These are phyloP conservation scores for Leccinum uliginosum DNA, from an alignment of 768 basidiomycete species.

Conservation along the genomic window DNA sequence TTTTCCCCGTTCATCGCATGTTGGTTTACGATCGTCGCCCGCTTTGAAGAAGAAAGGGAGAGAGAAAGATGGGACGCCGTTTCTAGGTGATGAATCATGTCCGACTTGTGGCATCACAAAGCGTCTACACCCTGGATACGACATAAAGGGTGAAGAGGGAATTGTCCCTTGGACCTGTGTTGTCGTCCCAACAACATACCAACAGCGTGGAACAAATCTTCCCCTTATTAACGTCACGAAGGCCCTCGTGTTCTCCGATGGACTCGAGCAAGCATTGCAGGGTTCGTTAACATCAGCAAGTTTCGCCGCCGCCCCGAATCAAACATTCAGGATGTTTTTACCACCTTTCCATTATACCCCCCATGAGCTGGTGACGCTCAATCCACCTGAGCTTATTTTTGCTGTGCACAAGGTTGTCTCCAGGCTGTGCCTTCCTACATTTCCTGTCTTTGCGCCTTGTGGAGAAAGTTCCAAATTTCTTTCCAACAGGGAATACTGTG, in stretches of 20 bases:
- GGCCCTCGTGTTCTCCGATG: conserved; percentile 12
- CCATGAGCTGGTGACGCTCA: conserved; percentile 19
- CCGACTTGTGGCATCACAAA: conserved; percentile 28
- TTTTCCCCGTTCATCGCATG: conserved; percentile 31
- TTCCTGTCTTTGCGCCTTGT: conserved; percentile 10
- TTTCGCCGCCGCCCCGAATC: neutral
- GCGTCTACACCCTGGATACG: conserved; percentile 23
- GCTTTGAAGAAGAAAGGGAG: conserved; percentile 25
- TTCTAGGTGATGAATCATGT: conserved; percentile 22
- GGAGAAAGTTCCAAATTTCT: conserved; percentile 9
- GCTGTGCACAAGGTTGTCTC: conserved; percentile 23
- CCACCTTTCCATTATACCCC: conserved; percentile 16
- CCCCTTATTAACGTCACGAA: conserved; percentile 19
- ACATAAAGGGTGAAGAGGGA: conserved; percentile 19
- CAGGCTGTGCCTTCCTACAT: conserved; percentile 19
- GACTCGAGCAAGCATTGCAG: conserved; percentile 14
- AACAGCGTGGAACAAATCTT: conserved; percentile 14
- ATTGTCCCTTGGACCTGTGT: conserved; percentile 19
- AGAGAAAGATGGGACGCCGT: conserved; percentile 21
- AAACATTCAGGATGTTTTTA: conserved; percentile 1
- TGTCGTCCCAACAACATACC: conserved; percentile 21
- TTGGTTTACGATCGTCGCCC: conserved; percentile 1
- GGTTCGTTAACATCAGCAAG: conserved; percentile 2
- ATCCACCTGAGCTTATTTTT: conserved; percentile 27
- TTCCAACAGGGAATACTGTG: conserved; percentile 15